Evolutionary conservation across 768 basidiomycete species (phyloP), one percentile per base, ranked within the genome.

Genomic region (Rhodotorula babjevae): DNA sequence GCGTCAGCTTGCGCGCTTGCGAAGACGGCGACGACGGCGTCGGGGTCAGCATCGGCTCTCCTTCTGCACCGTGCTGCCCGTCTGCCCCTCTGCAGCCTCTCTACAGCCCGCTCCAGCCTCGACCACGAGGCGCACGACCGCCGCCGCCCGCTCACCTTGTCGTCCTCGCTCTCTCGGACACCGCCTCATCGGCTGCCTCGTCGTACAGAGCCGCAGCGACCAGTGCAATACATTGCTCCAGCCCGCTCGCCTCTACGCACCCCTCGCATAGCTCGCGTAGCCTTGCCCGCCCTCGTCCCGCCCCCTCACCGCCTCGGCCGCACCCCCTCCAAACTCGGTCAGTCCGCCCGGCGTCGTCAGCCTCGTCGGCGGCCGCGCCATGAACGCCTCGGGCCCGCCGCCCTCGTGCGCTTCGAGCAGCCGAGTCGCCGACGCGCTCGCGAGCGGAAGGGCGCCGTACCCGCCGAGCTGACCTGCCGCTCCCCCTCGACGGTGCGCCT

Each of bases 271-370:
- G 16, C 64, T 57, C 29, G 55, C 44, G 42, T 67, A 67, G 25
- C 56, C 56, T 18, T 40, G 47, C 31, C 31, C 44, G 7, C 46
- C 57, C 44, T 46, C 53, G 53, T 2, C 11, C 6, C 21, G 14
- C 2, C 56, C 23, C 23, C 46, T 49, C 47, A 7, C 2, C 44
- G 6, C 44, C 27, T 31, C 40, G 10, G 36, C 58, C 25, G 15
- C 21, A 2, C 50, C 50, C 50, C 25, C 57, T 6, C 33, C 36
- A 12, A 58, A 21, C 36, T 36, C 59, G 15, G 56, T 59, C 47
- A 60, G 25, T 33, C 46, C 65, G 0, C 65, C 65, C 16, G 65
- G 65, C 23, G 65, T 67, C 27, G 58, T 67, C 65, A 67, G 18
- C 57, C 57, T 59, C 33, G 65, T 60, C 47, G 65, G 65, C 47